Base-by-base conservation (phyloP, 1,284 basidiomycete genomes). In the Fomitopsis pinicola region DNA sequence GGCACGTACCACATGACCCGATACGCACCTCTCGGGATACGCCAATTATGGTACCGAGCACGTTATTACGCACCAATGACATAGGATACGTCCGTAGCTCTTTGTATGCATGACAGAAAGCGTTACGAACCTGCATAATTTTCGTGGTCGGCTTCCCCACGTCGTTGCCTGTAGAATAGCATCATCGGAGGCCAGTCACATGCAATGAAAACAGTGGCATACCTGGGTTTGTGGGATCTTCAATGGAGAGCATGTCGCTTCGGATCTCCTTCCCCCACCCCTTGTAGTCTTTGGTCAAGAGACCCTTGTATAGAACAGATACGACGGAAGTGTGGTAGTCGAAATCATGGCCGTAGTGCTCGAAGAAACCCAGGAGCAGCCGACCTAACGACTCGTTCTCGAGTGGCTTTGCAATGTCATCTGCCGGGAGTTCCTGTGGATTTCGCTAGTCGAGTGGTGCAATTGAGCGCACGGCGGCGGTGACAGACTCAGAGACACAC, bases 281-380 rank as follows among this genome's bases (percentile, higher is more conserved):
- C 55, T 75, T 62, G 19, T 67, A 64, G 36, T 70, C 71, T 68
- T 80, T 81, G 30, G 75, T 70, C 1, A 78, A 64, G 8, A 80
- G 59, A 57, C 68, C 70, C 0, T 73, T 72, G 48, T 76, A 63
- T 7, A 68, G 62, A 4, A 78, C 70, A 5, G 77, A 81, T 35
- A 83, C 78, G 62, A 78, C 82, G 14, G 70, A 73, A 7, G 69
- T 74, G 15, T 66, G 63, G 63, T 81, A 82, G 1, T 77, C 74
- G 64, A 82, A 82, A 2, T 71, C 62, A n/a, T 68, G 63, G 35
- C 76, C 80, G 63, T 82, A 84, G 61, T 81, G 81, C 22, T 73
- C 64, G 59, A 83, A 65, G 60, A 83, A 82, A 59, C 80, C 79
- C 14, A 73, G 64, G 22, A 83, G 66, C 1, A 83, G 73, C n/a